Conservation (phyloP, 306 rosid species). For the Boehmeria nivea region DNA sequence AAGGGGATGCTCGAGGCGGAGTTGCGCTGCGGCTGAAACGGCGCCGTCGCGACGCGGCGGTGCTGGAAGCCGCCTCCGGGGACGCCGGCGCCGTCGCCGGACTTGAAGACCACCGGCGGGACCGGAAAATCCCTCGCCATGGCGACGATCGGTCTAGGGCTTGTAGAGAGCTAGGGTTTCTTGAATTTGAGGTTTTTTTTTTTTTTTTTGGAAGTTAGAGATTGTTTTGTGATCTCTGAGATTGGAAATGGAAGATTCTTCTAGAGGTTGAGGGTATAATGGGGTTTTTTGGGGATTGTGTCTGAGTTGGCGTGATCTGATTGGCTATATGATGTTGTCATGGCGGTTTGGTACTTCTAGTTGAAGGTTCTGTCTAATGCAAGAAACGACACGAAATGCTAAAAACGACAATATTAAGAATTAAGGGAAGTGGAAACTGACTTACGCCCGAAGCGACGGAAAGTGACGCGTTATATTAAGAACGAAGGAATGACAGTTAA, state of each 20-base stretch:
- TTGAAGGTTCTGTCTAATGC: too few species aligned
- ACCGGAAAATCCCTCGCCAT: constrained; percentile 65
- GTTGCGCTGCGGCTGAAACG: constrained; percentile 69
- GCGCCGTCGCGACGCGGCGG: constrained; percentile 71
- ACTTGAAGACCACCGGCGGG: constrained; percentile 84
- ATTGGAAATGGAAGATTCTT: too few species aligned
- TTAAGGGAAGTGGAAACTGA: neutral
- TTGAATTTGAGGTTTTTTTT: neutral
- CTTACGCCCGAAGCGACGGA: too few species aligned
- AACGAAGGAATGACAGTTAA: too few species aligned
- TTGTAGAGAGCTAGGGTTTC: neutral
- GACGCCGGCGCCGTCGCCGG: constrained; percentile 45
- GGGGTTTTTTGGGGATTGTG: neutral
- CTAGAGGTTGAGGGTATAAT: neutral
- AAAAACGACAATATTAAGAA: neutral
- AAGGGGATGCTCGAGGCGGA: constrained; percentile 72
- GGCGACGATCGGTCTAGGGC: neutral
- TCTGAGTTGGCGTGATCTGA: neutral
- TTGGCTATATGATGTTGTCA: neutral
- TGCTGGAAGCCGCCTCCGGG: constrained; percentile 42
- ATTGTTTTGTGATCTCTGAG: too few species aligned
- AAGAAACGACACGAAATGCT: neutral
- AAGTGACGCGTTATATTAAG: too few species aligned
- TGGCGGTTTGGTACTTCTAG: neutral
- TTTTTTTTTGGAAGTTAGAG: neutral